Base-by-base conservation (phyloP, 441 rosid species). In the Gossypium schwendimanii region DNA sequence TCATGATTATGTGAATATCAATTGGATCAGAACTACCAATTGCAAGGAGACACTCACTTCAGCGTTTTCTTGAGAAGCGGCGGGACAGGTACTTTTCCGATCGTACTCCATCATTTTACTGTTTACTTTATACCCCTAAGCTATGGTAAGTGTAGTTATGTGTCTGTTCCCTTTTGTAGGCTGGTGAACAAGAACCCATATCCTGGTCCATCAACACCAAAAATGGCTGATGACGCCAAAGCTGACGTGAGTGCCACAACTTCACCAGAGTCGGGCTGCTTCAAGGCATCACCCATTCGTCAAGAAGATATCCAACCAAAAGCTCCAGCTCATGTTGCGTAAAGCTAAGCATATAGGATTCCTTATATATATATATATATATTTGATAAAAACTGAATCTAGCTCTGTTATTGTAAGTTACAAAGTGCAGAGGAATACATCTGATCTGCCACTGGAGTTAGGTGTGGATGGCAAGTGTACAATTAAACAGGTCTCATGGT, bases 41-140 rank as follows among this genome's bases (percentile, higher is more conserved):
- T 67, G 86, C 93, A 45, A 90, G 98, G 87, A 92, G 91, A 68
- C 92, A 90, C 69, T 92, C 98, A 26, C 93, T 94, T 79, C 97
- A 90, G 79, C 84, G 87, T 45, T 94, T 94, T 80, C 86, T 94
- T 47, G 97, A 92, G 86, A 94, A 94, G 80, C 87, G 98, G 44
- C 82, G 92, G 11, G 97, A 94, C 88, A 94, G 97, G 97, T 93
- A 84, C 20, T 5, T 58, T 14, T 45, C 18, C 28, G 3, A 23
- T 44, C 5, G 14, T 33, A 54, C 50, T 2, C 72, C 0, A 9
- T 3, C 26, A 15, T 69, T 53, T 12, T 52, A 53, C 17, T 17
- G 31, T 55, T 70, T 33, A 33, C 8, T 33, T 33, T 39, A 2
- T 55, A 31, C 53, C 21, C 8, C 28, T 60, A 4, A 59, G 49